Conservation (phyloP, 2,329 filamentous ascomycete genomes). For the Fusarium aywerte region DNA sequence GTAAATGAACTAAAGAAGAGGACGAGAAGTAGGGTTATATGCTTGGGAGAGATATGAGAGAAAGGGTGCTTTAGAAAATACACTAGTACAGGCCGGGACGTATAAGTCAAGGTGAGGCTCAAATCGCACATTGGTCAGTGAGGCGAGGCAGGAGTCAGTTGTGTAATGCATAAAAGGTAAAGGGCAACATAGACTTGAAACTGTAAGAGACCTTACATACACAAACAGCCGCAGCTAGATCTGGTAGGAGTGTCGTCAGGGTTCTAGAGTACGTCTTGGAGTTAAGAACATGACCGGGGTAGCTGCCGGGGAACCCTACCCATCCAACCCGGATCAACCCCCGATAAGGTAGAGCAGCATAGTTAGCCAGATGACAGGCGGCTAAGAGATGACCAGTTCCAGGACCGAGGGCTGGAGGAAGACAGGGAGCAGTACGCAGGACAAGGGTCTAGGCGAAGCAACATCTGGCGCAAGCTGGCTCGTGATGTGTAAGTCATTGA, state of each 20-base stretch:
- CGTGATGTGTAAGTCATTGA: slow-evolving; percentile 37
- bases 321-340: slow-evolving; percentile 27
- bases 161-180: slow-evolving; percentile 34
- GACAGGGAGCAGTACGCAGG: slow-evolving; percentile 16
- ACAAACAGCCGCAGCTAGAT: slow-evolving; percentile 19
- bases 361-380: slow-evolving; percentile 23
- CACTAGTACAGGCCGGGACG: slow-evolving; percentile 19
- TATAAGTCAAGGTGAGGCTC: slow-evolving; percentile 42
- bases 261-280: slow-evolving; percentile 42
- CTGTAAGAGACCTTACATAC: slow-evolving; percentile 22
- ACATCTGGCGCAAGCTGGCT: slow-evolving; percentile 38
- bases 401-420: slow-evolving; percentile 20
- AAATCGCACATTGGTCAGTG: slow-evolving; percentile 46
- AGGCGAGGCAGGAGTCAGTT: slow-evolving; percentile 42
- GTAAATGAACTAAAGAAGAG: neutral
- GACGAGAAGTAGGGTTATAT: slow-evolving; percentile 30
- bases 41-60: slow-evolving; percentile 10
- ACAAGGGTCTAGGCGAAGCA: slow-evolving; percentile 39
- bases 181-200: slow-evolving; percentile 39
- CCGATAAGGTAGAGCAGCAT: slow-evolving; percentile 30
- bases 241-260: slow-evolving; percentile 37
- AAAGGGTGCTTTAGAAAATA: slow-evolving; percentile 2
- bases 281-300: slow-evolving; percentile 29
- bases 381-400: slow-evolving; percentile 19
- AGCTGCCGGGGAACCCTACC: slow-evolving; percentile 30